Evolutionary conservation across 2,329 filamentous ascomycete genomes (phyloP), one percentile per base, ranked within the genome.

Genomic region (Diaporthe humulicola): DNA sequence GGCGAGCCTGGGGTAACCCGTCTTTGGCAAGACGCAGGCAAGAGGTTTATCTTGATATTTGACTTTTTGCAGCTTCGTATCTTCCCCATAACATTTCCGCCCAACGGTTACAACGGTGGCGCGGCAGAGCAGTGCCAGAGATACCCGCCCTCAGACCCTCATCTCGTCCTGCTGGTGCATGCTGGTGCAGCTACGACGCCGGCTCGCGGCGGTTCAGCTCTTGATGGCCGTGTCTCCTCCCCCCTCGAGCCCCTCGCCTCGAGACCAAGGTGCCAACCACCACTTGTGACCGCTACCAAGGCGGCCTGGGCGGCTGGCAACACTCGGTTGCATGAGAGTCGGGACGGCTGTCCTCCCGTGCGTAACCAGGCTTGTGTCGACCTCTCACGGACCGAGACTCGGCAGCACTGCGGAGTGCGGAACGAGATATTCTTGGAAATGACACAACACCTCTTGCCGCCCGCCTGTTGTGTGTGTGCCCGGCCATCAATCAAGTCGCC

Each of bases 21-120:
- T 54, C 69, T 73, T 54, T 72, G 69, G 56, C 73, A 45, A 28
- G 73, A 74, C 71, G 73, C 73, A 72, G 42, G 69, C 50, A 58
- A 9, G 60, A 56, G 64, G 64, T 54, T 54, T 54, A 69, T 69
- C 64, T 61, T 19, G 67, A 40, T 22, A 71, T 71, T 33, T 66
- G 56, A 57, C 67, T 25, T 50, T 71, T 60, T 52, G 56, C 15
- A 36, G 14, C 66, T 61, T 73, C 48, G 57, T 73, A 73, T 50
- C 60, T 42, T 69, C 50, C 54, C 67, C 60, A 67, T 50, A 50
- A 7, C 45, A 42, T 61, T 57, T 48, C 57, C 66, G 48, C 66
- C 12, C 45, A 17, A 30, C 33, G 22, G 70, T 56, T 19, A 66
- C 70, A 28, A 66, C 36, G 57, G 45, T 33, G 69, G 33, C 69